Conservation (phyloP, 108 stramenopile species). For the Skeletonema costatum region DNA sequence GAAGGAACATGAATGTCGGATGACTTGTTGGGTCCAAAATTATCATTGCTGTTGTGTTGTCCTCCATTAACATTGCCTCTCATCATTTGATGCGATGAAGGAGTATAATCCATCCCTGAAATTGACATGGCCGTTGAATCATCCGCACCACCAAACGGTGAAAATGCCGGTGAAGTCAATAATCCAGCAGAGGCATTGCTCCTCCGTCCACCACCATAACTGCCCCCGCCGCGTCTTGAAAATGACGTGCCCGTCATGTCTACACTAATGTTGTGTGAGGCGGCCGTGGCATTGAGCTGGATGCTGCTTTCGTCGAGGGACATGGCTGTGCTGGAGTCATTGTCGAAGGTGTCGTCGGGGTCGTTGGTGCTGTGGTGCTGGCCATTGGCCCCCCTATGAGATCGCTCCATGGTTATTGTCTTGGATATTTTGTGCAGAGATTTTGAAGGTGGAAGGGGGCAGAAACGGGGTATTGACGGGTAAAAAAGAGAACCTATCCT, state of each 20-base stretch:
- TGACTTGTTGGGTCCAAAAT: background rate
- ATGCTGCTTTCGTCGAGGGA: constrained; percentile 44
- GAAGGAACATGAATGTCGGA: background rate
- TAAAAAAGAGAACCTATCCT: too few relatives aligned
- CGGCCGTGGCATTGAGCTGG: constrained; percentile 1
- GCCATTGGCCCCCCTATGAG: constrained; percentile 12
- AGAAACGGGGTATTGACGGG: too few relatives aligned
- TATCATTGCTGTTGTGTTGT: background rate
- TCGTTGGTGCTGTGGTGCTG: background rate
- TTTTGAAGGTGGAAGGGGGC: too few relatives aligned
- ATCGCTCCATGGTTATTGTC: background rate
- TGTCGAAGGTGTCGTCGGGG: background rate
- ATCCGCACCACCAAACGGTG: background rate
- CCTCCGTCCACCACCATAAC: background rate
- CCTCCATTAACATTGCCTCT: background rate
- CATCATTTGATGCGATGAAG: background rate
- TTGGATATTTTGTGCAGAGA: too few relatives aligned
- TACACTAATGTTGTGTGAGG: background rate
- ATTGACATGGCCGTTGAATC: constrained; percentile 21
- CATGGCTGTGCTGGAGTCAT: constrained; percentile 39
- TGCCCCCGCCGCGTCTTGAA: constrained; percentile 4
- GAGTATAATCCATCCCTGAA: constrained; percentile 17
- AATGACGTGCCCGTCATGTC: background rate
- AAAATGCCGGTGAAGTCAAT: constrained; percentile 3
- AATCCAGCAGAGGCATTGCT: background rate